phyloP scores from a whole-genome alignment of 1,139 yeast species.

The Meyerozyma carpophila region DNA sequence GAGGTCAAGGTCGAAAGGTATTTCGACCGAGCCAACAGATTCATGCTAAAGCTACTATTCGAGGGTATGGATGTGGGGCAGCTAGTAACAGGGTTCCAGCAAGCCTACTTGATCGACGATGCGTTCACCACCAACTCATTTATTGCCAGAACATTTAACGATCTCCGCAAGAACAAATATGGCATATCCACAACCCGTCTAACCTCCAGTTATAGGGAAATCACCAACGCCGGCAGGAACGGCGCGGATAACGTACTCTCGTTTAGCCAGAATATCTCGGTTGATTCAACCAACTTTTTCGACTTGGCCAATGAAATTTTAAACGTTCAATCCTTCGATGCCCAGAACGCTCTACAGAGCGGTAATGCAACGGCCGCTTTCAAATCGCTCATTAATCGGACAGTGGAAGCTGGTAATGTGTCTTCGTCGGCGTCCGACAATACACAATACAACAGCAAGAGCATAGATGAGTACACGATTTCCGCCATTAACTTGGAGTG shows the following conservation, averaged over 20 bases:
- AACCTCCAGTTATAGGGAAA: slow-evolving; percentile 19
- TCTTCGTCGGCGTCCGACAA: background rate
- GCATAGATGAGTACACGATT: slow-evolving; percentile 32
- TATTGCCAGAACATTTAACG: slow-evolving; percentile 26
- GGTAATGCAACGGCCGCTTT: slow-evolving; percentile 32
- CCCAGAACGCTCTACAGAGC: slow-evolving; percentile 43
- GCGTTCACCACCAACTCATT: slow-evolving; percentile 49
- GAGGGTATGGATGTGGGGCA: slow-evolving; percentile 53
- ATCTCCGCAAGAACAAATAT: slow-evolving; percentile 29
- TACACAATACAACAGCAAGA: slow-evolving; percentile 22
- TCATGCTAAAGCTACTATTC: slow-evolving; percentile 53
- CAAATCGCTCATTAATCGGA: slow-evolving; percentile 31
- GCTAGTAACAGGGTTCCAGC: slow-evolving; percentile 46
- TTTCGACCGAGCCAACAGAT: slow-evolving; percentile 62
- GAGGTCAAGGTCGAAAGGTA: slow-evolving; percentile 56
- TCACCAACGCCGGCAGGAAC: background rate
- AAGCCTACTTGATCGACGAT: slow-evolving; percentile 44
- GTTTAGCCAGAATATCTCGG: slow-evolving; percentile 22
- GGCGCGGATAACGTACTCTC: slow-evolving; percentile 2
- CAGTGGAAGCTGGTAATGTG: slow-evolving; percentile 23
- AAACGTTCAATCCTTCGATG: slow-evolving; percentile 59
- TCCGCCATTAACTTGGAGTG: slow-evolving; percentile 57
- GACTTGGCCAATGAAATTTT: slow-evolving; percentile 62
- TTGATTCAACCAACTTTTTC: slow-evolving; percentile 39
- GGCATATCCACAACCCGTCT: slow-evolving; percentile 27